A percentile compares a stretch with the other conserved stretches of the same genome.
These are phyloP conservation scores for Ophiostoma piceae DNA, from an alignment of 2,329 filamentous ascomycete genomes.

Conservation along the genomic window DNA sequence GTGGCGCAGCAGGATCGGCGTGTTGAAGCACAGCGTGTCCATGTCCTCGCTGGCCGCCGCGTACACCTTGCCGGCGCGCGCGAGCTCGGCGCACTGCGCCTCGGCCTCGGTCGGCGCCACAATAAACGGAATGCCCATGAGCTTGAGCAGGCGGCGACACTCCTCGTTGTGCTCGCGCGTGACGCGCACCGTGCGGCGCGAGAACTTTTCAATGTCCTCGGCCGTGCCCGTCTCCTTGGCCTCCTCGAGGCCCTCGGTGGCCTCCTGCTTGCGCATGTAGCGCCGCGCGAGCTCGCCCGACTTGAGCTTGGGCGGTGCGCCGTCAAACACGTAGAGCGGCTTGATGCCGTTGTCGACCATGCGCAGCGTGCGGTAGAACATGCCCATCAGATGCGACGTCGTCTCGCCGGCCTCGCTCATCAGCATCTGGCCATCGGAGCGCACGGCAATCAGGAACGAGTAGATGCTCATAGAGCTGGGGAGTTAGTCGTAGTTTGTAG, in stretches of 20 bases:
- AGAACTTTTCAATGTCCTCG: conserved; percentile 97
- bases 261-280: conserved; percentile 90
- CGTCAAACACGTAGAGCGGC: conserved; percentile 95
- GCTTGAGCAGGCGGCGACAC: conserved; percentile 80
- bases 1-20: conserved; percentile 84
- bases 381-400: conserved; percentile 96
- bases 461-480: conserved; percentile 96
- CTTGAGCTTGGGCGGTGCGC: conserved; percentile 93
- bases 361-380: conserved; percentile 97
- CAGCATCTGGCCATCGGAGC: conserved; percentile 92
- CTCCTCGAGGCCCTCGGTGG: conserved; percentile 83
- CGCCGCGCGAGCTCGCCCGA: conserved; percentile 94
- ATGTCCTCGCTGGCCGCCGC: conserved; percentile 97
- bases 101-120: conserved; percentile 95
- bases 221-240: conserved; percentile 96
- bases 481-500: conserved; percentile 32
- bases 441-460: conserved; percentile 95
- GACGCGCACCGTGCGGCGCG: conserved; percentile 82
- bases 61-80: conserved; percentile 88
- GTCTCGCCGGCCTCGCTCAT: conserved; percentile 94
- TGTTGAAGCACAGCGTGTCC: conserved; percentile 94
- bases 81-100: conserved; percentile 88
- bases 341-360: conserved; percentile 99
- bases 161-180: conserved; percentile 96
- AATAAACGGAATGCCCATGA: conserved; percentile 96